Percentiles rank a stretch among this genome's conserved stretches.
phyloP scores from a whole-genome alignment of 176 grass and related monocot genomes.

The Triticum timopheevii region DNA sequence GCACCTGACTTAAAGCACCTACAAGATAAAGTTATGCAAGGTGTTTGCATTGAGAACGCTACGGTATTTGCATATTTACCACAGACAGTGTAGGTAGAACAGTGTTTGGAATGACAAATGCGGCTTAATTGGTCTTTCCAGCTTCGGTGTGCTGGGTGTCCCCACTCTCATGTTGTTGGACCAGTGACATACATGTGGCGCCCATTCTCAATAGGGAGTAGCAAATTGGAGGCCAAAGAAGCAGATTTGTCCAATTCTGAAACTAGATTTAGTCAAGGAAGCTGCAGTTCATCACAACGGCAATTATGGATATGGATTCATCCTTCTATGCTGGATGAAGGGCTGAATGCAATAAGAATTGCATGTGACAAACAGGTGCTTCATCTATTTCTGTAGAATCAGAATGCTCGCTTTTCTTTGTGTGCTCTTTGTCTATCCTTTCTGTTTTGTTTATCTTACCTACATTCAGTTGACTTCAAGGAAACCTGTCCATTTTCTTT shows the following conservation, averaged over 20 bases:
- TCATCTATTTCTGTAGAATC: conserved; percentile 19
- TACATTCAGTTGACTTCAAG: neutral
- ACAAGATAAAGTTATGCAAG: conserved; percentile 46
- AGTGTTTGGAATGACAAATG: conserved; percentile 8
- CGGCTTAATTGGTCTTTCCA: conserved; percentile 45
- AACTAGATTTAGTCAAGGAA: conserved; percentile 13
- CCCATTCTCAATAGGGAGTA: conserved; percentile 23
- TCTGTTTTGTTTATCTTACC: neutral
- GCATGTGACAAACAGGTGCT: conserved; percentile 65
- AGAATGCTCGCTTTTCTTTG: conserved; percentile 6
- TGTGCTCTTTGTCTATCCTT: neutral
- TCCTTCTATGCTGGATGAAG: conserved; percentile 65
- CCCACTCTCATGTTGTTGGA: conserved; percentile 44
- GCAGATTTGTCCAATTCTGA: conserved; percentile 19
- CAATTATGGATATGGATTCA: conserved; percentile 95
- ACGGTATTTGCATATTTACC: conserved; percentile 58
- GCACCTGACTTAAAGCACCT: conserved; percentile 24
- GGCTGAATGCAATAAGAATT: conserved; percentile 47
- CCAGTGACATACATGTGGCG: conserved; percentile 87
- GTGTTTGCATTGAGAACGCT: conserved; percentile 70
- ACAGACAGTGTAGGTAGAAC: conserved; percentile 7
- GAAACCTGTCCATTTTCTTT: conserved; percentile 10
- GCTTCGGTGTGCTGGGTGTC: conserved; percentile 54
- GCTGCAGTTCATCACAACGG: conserved; percentile 18
- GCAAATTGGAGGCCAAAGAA: conserved; percentile 23